These are phyloP conservation scores for Aspergillus fijiensis DNA, from an alignment of 2,329 filamentous ascomycete genomes.

Conservation along the genomic window DNA sequence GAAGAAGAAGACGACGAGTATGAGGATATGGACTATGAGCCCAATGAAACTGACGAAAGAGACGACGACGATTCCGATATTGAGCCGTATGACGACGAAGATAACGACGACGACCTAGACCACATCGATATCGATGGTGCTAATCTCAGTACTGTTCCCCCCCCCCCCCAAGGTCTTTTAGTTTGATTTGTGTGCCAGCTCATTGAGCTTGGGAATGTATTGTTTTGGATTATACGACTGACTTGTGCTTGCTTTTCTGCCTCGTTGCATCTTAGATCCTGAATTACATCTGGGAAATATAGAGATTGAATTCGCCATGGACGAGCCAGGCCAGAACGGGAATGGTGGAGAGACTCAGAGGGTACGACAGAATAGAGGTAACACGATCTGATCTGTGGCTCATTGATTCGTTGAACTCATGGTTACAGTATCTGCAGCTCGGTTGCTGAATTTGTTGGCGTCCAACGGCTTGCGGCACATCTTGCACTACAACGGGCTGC, in stretches of 20 bases:
- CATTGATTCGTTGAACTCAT: not conserved
- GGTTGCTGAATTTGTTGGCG: constrained; percentile 57
- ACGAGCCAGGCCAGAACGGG: constrained; percentile 21
- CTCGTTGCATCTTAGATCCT: not conserved
- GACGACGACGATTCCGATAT: constrained; percentile 37
- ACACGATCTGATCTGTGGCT: no score
- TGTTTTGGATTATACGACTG: constrained; percentile 3
- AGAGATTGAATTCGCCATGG: constrained; percentile 31
- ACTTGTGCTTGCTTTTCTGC: not conserved
- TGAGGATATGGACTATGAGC: constrained; percentile 55
- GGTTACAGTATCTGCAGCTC: constrained; percentile 35
- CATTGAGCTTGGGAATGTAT: not conserved
- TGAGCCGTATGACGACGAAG: constrained; percentile 38
- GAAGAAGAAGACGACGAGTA: constrained; percentile 34
- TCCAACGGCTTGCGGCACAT: constrained; percentile 55
- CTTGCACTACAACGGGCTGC: constrained; percentile 41
- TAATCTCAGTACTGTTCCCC: constrained; percentile 17
- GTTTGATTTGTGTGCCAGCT: not conserved
- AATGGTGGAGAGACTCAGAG: constrained; percentile 13
- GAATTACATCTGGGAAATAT: constrained; percentile 26
- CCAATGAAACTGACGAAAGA: constrained; percentile 37
- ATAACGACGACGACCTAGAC: constrained; percentile 32
- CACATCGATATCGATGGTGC: constrained; percentile 28
- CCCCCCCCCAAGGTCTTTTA: not conserved
- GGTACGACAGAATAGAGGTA: constrained; percentile 26